Conservation (phyloP, 495 filamentous ascomycete genomes). For the Xylaria longipes region DNA sequence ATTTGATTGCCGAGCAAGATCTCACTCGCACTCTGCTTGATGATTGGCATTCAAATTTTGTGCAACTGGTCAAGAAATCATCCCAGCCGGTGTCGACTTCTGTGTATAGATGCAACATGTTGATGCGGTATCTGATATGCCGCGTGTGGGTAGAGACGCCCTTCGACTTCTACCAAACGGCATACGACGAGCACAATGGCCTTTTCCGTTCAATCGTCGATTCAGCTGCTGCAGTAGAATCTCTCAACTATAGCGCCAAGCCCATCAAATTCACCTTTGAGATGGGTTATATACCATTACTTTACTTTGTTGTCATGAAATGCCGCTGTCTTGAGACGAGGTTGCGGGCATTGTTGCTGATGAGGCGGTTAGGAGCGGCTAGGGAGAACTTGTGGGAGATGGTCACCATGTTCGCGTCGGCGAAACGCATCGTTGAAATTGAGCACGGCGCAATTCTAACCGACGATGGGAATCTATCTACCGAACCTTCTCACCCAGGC, state of each 20-base stretch:
- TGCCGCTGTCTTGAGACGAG: constrained; percentile 55
- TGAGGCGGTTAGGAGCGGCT: constrained; percentile 41
- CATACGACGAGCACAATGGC: constrained; percentile 46
- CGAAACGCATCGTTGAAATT: constrained; percentile 32
- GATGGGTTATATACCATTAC: constrained; percentile 55
- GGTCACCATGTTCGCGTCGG: constrained; percentile 40
- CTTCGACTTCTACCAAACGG: constrained; percentile 42
- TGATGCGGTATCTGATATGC: constrained; percentile 27
- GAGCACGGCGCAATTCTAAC: constrained; percentile 32
- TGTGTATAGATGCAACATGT: constrained; percentile 28
- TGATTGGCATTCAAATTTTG: constrained; percentile 37
- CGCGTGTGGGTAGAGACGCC: constrained; percentile 47
- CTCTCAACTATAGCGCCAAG: neutral
- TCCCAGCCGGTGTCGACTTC: neutral
- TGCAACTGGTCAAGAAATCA: constrained; percentile 23
- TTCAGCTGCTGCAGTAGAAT: constrained; percentile 35
- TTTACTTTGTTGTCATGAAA: constrained; percentile 58
- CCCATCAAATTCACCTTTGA: constrained; percentile 53
- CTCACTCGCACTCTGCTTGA: constrained; percentile 23
- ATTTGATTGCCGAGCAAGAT: constrained; percentile 27
- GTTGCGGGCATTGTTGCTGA: constrained; percentile 47
- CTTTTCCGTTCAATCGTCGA: constrained; percentile 48
- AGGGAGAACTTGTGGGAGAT: constrained; percentile 51
- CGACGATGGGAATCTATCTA: constrained; percentile 15
- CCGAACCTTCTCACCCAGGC: constrained; percentile 26